phyloP scores from a whole-genome alignment of 2,329 filamentous ascomycete genomes.

The Cladosporium colombiae region DNA sequence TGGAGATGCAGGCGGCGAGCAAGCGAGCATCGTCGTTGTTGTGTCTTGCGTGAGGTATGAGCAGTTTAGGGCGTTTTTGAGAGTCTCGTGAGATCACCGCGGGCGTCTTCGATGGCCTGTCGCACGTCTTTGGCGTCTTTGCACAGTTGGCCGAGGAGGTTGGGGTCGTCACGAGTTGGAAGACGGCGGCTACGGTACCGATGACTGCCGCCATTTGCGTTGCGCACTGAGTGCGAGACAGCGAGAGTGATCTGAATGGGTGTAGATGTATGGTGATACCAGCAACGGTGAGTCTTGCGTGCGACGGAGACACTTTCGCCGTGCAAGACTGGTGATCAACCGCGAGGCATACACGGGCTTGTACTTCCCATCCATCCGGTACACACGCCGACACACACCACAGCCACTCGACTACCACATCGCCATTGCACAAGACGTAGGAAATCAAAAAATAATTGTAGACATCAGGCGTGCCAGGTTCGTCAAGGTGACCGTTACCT shows the following conservation, averaged over 20 bases:
- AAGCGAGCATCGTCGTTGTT: conserved; percentile 1
- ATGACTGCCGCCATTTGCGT: conserved; percentile 17
- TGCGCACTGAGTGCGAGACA: neutral
- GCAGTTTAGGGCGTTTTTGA: neutral
- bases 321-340: neutral
- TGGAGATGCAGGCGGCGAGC: neutral
- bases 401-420: neutral
- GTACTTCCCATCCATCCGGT: neutral
- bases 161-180: conserved; percentile 14
- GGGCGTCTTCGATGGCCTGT: neutral
- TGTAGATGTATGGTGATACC: neutral
- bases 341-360: neutral
- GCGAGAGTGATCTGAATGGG: neutral
- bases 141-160: neutral
- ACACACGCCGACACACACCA: neutral
- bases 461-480: too few relatives aligned
- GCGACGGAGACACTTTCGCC: neutral
- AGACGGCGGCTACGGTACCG: conserved; percentile 6
- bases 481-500: neutral
- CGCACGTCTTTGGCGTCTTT: conserved; percentile 12
- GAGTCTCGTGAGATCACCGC: conserved; percentile 9
- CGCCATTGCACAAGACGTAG: neutral
- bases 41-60: neutral
- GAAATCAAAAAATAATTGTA: neutral
- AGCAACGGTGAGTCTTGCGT: neutral